Base-by-base conservation (phyloP, 2,329 filamentous ascomycete genomes). In the Fonsecaea pedrosoi region DNA sequence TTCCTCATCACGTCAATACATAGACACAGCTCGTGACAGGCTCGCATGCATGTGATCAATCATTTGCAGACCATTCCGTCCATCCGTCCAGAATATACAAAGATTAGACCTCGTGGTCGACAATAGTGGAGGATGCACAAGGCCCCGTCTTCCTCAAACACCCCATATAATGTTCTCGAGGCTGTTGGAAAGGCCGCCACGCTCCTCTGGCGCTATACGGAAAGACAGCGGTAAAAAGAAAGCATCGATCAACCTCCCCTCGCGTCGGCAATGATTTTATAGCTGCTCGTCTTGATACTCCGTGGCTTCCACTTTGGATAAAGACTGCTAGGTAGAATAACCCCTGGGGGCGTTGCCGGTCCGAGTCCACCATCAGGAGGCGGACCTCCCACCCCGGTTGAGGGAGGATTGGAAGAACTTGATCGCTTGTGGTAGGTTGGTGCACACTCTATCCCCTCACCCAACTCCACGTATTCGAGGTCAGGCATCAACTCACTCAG, bases 391-490 rank as follows among this genome's bases (percentile, higher is more conserved):
- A 38, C 40, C n/a, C 34, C 45, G 15, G 65, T 62, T 13, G 61
- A 62, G 38, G 32, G 25, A 10, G 59, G 50, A 48, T 48, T 68
- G 10, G 65, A 60, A 50, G 45, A 50, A 21, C 45, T 30, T 21
- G 45, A 25, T 21, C 30, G 59, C 25, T 61, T 61, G 34, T 61
- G 42, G 32, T 61, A 54, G 25, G 48, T 53, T 6, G 30, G 48
- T 13, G 48, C 15, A 45, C 45, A 54, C 32, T 71, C 87, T 66
- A 91, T 88, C 1, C 83, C 86, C 61, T 91, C 88, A 12, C 84
- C 82, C 63, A 91, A 81, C 71, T 90, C 86, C 53, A 85, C 81
- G 72, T 89, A 92, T 1, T 80, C 78, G 3, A 84, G 84, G 1
- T 80, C 76, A 0, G 90, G 89, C 5, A 90, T 84, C 12, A 86